Percentiles rank a stretch among this genome's conserved stretches.
phyloP scores from a whole-genome alignment of 495 filamentous ascomycete genomes.

The Staphylotrichum tortipilum region DNA sequence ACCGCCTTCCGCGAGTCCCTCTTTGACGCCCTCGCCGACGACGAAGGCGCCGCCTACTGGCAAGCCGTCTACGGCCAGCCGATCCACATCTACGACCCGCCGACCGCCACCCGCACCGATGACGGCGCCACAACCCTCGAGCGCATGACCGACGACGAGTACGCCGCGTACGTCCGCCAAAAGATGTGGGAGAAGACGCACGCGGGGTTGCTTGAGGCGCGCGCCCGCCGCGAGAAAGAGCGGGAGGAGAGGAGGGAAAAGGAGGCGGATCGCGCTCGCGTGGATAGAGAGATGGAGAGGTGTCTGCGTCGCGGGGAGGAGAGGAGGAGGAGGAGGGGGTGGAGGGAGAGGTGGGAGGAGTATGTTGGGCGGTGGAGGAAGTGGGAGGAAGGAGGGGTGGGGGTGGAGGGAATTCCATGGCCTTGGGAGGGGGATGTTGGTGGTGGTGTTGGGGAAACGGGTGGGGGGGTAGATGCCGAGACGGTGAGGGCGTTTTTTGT shows the following conservation, averaged over 20 bases:
- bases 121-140: slow-evolving; percentile 48
- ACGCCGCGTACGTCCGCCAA: slow-evolving; percentile 69
- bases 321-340: slow-evolving; percentile 28
- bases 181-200: slow-evolving; percentile 92
- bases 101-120: slow-evolving; percentile 15
- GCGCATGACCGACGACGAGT: slow-evolving; percentile 85
- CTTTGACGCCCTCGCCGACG: slow-evolving; percentile 97
- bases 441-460: slow-evolving; percentile 13
- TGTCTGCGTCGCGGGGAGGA: slow-evolving; percentile 43
- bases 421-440: slow-evolving; percentile 52
- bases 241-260: slow-evolving; percentile 32
- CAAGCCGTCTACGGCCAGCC: slow-evolving; percentile 91
- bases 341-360: slow-evolving; percentile 47
- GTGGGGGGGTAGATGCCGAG: slow-evolving; percentile 15
- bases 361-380: slow-evolving; percentile 56
- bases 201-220: slow-evolving; percentile 51
- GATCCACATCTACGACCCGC: slow-evolving; percentile 43
- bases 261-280: slow-evolving; percentile 39
- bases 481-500: slow-evolving; percentile 36
- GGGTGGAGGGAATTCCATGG: slow-evolving; percentile 57
- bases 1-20: slow-evolving; percentile 88
- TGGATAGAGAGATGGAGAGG: slow-evolving; percentile 39
- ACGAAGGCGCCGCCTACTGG: slow-evolving; percentile 94
- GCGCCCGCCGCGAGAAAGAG: slow-evolving; percentile 35
- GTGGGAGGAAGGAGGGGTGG: slow-evolving; percentile 33